phyloP scores from a whole-genome alignment of 306 rosid species.

The Vigna radiata region DNA sequence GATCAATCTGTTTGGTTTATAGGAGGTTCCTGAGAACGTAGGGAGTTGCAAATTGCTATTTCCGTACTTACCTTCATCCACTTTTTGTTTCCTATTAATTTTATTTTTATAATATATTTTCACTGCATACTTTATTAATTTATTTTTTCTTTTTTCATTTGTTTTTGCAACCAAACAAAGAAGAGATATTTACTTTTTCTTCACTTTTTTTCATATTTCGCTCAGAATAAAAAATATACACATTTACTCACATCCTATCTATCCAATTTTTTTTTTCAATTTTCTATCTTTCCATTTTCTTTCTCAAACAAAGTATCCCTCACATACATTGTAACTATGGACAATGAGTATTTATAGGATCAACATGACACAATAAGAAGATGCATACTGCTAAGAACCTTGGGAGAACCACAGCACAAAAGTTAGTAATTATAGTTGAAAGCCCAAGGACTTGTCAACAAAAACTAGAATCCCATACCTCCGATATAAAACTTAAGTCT shows the following conservation, averaged over 20 bases:
- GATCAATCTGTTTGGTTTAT: not conserved
- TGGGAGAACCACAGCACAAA: not conserved
- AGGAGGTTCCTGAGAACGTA: not conserved
- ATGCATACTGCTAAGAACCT: not conserved
- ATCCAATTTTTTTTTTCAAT: not conserved
- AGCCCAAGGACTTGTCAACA: not conserved
- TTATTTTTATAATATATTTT: not conserved
- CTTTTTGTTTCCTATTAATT: not conserved
- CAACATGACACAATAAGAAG: not conserved
- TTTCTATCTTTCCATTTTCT: not conserved
- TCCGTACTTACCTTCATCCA: not conserved
- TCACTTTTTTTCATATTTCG: not conserved
- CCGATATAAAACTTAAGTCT: not conserved
- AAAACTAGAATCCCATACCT: not conserved
- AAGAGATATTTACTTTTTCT: not conserved
- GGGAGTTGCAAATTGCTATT: not conserved
- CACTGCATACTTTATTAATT: not conserved
- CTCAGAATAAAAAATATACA: not conserved
- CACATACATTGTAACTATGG: not conserved
- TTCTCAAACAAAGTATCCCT: constrained; percentile 12
- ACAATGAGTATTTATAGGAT: constrained; percentile 25
- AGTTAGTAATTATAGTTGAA: not conserved
- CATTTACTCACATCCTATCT: not conserved
- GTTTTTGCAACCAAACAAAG: not conserved
- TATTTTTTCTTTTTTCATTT: not conserved